Evolutionary conservation across 768 basidiomycete species (phyloP).

Genomic region (Lentinula sp.): DNA sequence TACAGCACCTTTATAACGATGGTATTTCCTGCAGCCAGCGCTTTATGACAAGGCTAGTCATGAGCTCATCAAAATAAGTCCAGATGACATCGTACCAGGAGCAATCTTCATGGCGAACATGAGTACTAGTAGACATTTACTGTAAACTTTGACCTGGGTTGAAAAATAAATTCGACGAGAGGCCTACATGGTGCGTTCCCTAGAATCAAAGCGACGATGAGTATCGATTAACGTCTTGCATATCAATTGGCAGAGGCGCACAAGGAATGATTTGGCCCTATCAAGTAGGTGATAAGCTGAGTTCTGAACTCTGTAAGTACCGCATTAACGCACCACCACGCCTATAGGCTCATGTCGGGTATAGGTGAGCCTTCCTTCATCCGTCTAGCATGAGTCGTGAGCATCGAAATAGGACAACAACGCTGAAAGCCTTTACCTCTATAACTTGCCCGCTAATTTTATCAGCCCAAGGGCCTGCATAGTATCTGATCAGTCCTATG

Average conservation of each 20-base stretch:
- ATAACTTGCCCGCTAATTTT: slow-evolving; percentile 42
- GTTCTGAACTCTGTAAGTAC: not conserved
- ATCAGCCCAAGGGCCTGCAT: slow-evolving; percentile 49
- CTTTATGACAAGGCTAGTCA: slow-evolving; percentile 13
- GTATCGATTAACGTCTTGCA: not conserved
- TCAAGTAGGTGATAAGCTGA: not conserved
- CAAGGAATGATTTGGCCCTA: slow-evolving; percentile 6
- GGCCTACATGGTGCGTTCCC: slow-evolving; percentile 2
- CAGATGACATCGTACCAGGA: slow-evolving; percentile 19
- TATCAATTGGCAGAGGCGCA: not conserved
- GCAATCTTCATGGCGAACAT: slow-evolving; percentile 55
- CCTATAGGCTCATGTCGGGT: slow-evolving; percentile 59
- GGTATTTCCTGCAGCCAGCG: slow-evolving; percentile 55
- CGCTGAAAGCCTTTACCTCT: slow-evolving; percentile 13
- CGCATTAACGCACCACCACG: slow-evolving; percentile 29
- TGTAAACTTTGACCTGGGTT: not conserved
- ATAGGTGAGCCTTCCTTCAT: slow-evolving; percentile 41
- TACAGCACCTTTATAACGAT: slow-evolving; percentile 33
- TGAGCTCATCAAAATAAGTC: too few relatives aligned
- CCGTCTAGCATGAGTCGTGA: not conserved
- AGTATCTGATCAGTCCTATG: slow-evolving; percentile 34
- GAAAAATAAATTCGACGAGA: not conserved
- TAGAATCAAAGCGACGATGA: not conserved
- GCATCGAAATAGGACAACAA: not conserved
- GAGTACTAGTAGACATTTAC: not conserved